Evolutionary conservation across 2,329 filamentous ascomycete genomes (phyloP).

Genomic region (Cladosporium sp.): DNA sequence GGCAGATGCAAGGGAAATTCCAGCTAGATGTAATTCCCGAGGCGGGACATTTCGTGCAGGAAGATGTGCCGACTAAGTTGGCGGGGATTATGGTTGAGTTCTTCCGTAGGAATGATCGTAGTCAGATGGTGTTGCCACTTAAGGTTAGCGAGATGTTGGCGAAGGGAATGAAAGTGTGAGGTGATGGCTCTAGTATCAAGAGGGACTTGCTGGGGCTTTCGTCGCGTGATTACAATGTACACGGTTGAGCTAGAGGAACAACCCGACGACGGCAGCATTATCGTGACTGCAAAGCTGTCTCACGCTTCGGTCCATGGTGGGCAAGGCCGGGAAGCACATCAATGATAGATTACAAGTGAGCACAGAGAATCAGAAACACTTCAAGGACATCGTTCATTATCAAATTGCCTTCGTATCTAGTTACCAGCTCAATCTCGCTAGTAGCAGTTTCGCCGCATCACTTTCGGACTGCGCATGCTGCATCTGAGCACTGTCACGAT

Average conservation of each 20-base stretch:
- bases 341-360: no score
- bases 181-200: no score
- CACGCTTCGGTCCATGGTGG: no score
- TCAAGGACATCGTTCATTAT: no score
- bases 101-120: constrained; percentile 84
- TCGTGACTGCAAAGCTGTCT: no score
- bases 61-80: constrained; percentile 88
- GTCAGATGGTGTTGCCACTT: constrained; percentile 77
- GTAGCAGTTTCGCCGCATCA: constrained; percentile 18
- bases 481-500: neutral
- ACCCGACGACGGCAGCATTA: no score
- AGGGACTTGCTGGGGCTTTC: no score
- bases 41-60: constrained; percentile 94
- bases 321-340: no score
- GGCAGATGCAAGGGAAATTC: constrained; percentile 98
- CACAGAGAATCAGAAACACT: no score
- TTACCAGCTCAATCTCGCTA: constrained; percentile 21
- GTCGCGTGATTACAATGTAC: no score
- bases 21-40: constrained; percentile 91
- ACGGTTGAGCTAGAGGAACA: no score
- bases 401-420: no score
- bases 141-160: constrained; percentile 64
- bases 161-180: constrained; percentile 48
- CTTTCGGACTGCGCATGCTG: constrained; percentile 14
- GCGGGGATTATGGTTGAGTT: constrained; percentile 85